phyloP scores from a whole-genome alignment of 2,329 filamentous ascomycete genomes.

The Trichoderma citrinoviride region DNA sequence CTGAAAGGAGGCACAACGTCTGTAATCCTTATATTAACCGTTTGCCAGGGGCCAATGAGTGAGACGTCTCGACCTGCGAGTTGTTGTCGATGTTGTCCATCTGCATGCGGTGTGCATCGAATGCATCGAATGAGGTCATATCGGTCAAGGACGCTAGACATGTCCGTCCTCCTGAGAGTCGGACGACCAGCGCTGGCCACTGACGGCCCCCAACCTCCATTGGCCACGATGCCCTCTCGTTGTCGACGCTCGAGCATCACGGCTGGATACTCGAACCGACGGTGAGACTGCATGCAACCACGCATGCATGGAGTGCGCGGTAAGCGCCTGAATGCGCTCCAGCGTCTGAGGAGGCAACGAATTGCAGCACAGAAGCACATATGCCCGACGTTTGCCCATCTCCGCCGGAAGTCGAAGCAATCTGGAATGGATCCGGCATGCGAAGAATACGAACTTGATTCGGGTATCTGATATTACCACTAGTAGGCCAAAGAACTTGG shows the following conservation, averaged over 20 bases:
- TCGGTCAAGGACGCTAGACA: background rate
- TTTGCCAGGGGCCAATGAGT: constrained; percentile 2
- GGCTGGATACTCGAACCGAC: background rate
- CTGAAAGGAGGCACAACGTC: background rate
- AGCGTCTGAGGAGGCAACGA: background rate
- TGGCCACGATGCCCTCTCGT: background rate
- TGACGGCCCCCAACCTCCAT: background rate
- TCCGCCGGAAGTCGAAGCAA: background rate
- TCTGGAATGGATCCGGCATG: background rate
- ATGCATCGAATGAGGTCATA: constrained; percentile 12
- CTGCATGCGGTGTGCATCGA: constrained; percentile 3
- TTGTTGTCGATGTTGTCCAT: constrained; percentile 6
- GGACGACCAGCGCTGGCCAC: background rate
- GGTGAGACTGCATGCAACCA: constrained; percentile 14
- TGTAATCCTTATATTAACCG: background rate
- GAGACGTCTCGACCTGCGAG: background rate
- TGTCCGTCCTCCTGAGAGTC: background rate
- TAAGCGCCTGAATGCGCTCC: constrained; percentile 6
- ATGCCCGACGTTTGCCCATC: background rate
- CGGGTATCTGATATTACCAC: background rate
- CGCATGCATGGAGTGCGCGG: constrained; percentile 1
- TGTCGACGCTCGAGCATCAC: background rate
- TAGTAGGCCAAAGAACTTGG: too few species aligned
- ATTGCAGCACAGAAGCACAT: background rate
- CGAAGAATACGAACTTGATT: background rate